Percentiles rank a stretch among this genome's conserved stretches.
These are phyloP conservation scores for Cercospora zeae-maydis DNA, from an alignment of 2,329 filamentous ascomycete genomes.

Conservation along the genomic window DNA sequence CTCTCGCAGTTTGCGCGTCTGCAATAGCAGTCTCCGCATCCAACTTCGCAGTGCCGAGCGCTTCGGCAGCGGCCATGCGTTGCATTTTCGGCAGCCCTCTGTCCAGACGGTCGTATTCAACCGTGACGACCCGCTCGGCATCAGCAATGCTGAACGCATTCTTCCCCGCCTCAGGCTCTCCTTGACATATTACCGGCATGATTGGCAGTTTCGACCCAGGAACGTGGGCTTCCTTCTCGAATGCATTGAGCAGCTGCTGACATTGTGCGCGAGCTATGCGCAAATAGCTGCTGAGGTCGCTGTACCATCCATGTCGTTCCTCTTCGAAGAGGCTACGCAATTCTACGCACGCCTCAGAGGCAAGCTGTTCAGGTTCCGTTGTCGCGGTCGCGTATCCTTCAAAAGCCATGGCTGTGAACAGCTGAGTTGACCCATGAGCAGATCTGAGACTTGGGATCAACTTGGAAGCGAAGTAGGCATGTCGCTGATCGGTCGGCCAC, in stretches of 20 bases:
- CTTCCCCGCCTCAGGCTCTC: slow-evolving; percentile 84
- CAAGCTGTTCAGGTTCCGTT: slow-evolving; percentile 46
- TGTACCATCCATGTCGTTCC: slow-evolving; percentile 77
- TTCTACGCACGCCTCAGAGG: slow-evolving; percentile 58
- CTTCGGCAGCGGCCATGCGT: slow-evolving; percentile 74
- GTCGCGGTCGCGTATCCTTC: slow-evolving; percentile 75
- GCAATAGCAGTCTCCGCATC: slow-evolving; percentile 69
- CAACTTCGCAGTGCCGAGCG: slow-evolving; percentile 71
- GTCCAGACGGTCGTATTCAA: slow-evolving; percentile 84
- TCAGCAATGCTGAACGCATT: slow-evolving; percentile 85
- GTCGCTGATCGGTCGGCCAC: slow-evolving; percentile 60
- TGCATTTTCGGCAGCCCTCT: slow-evolving; percentile 86
- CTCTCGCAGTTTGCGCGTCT: slow-evolving; percentile 75
- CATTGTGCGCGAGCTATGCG: slow-evolving; percentile 89
- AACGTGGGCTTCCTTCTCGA: slow-evolving; percentile 85
- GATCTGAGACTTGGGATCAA: slow-evolving; percentile 67
- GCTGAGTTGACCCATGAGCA: slow-evolving; percentile 77
- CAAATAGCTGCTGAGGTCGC: slow-evolving; percentile 84
- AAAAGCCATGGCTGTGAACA: slow-evolving; percentile 76
- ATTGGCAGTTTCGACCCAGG: slow-evolving; percentile 69
- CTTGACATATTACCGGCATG: slow-evolving; percentile 88
- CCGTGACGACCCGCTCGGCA: slow-evolving; percentile 79
- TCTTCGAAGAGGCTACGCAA: slow-evolving; percentile 75
- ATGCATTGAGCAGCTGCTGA: slow-evolving; percentile 82
- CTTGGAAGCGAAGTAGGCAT: slow-evolving; percentile 61